Conservation (phyloP, 2,329 filamentous ascomycete genomes). For the Pseudocercospora cruenta region DNA sequence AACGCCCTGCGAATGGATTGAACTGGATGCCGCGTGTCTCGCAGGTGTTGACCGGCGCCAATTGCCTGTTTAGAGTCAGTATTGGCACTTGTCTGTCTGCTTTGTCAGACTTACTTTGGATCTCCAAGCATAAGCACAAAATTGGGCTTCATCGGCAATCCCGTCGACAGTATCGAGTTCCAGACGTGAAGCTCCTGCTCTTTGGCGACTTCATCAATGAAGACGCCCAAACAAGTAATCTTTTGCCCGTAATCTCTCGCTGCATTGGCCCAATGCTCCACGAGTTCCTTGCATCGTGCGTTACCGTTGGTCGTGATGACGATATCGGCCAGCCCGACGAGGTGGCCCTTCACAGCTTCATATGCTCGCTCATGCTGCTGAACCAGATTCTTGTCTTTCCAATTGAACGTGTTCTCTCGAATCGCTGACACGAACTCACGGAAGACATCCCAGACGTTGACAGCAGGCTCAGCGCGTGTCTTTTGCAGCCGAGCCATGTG, state of each 20-base stretch:
- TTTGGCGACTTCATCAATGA: conserved; percentile 26
- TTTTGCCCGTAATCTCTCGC: background rate
- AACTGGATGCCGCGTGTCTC: conserved; percentile 9
- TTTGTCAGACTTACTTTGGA: conserved; percentile 15
- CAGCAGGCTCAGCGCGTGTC: too few relatives aligned
- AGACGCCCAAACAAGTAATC: conserved; percentile 12
- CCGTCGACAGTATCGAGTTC: conserved; percentile 18
- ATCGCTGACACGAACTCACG: background rate
- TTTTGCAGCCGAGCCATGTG: too few relatives aligned
- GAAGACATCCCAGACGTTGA: background rate
- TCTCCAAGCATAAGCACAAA: conserved; percentile 27
- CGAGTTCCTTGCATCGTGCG: background rate
- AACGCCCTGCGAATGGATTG: conserved; percentile 23
- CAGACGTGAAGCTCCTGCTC: conserved; percentile 26
- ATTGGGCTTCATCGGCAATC: conserved; percentile 14
- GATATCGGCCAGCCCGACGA: background rate
- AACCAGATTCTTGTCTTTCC: background rate
- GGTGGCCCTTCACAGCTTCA: background rate
- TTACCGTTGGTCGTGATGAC: background rate
- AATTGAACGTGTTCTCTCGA: too few relatives aligned
- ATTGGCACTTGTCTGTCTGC: background rate
- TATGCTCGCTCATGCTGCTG: background rate
- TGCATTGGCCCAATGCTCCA: background rate
- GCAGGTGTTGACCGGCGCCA: conserved; percentile 24
- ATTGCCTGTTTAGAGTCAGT: conserved; percentile 14